These are phyloP conservation scores for Ceratocystis destructans DNA, from an alignment of 2,329 filamentous ascomycete genomes.

Conservation along the genomic window DNA sequence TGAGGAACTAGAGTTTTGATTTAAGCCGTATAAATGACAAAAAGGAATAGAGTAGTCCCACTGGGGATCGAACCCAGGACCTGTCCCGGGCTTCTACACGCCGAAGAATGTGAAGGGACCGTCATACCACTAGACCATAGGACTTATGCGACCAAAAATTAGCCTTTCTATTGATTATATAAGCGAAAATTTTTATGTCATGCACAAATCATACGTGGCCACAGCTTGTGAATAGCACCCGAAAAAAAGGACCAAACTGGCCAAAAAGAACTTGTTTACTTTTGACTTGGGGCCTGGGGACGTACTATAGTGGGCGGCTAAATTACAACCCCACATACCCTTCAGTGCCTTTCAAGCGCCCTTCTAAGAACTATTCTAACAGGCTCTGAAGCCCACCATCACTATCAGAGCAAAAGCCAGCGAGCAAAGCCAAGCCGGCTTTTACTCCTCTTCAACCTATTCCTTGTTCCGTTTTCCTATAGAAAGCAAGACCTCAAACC, in stretches of 20 bases:
- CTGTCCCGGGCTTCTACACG: constrained; percentile 15
- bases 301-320: constrained; percentile 10
- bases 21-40: neutral
- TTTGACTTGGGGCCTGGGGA: neutral
- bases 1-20: constrained; percentile 55
- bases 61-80: constrained; percentile 20
- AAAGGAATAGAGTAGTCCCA: constrained; percentile 11
- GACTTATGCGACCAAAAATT: neutral
- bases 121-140: constrained; percentile 20
- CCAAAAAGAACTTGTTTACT: neutral
- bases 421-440: no score
- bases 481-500: no score
- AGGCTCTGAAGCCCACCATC: no score
- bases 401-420: no score
- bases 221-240: neutral
- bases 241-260: neutral
- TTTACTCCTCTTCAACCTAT: no score
- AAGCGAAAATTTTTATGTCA: neutral
- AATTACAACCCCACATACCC: constrained; percentile 13
- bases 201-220: neutral
- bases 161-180: neutral
- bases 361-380: no score
- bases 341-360: no score
- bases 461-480: no score
- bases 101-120: constrained; percentile 16